phyloP scores from a whole-genome alignment of 2,329 filamentous ascomycete species.

The Cladosporium sp. region DNA sequence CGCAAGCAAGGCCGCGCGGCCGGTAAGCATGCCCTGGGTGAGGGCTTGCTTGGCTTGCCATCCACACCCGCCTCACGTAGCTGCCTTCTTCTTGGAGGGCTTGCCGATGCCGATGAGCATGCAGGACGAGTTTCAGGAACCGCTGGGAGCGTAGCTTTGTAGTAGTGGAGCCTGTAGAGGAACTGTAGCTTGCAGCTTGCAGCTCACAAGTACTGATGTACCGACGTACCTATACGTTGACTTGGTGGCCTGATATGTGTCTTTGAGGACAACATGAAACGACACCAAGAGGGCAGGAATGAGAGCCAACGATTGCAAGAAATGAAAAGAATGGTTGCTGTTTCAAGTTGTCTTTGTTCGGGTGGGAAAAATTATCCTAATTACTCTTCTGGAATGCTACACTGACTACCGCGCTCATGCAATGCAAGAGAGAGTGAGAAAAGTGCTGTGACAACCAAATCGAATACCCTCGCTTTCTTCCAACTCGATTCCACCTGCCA shows the following conservation, averaged over 20 bases:
- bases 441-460: neutral
- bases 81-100: too few relatives aligned
- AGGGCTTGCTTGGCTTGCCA: too few relatives aligned
- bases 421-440: neutral
- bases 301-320: too few relatives aligned
- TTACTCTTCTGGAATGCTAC: conserved; percentile 2
- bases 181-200: neutral
- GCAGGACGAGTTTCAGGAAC: neutral
- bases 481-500: neutral
- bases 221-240: too few relatives aligned
- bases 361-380: neutral
- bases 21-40: too few relatives aligned
- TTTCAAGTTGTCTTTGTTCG: neutral
- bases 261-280: too few relatives aligned
- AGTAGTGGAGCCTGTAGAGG: too few relatives aligned
- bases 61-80: too few relatives aligned
- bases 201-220: too few relatives aligned
- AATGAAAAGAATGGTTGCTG: neutral
- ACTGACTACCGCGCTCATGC: neutral
- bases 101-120: neutral
- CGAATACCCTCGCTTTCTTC: neutral
- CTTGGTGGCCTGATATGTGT: too few relatives aligned
- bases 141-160: neutral
- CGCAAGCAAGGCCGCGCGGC: neutral
- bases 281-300: too few relatives aligned